Base-by-base conservation (phyloP, 2,329 filamentous ascomycete species). In the Endothia cerciana region DNA sequence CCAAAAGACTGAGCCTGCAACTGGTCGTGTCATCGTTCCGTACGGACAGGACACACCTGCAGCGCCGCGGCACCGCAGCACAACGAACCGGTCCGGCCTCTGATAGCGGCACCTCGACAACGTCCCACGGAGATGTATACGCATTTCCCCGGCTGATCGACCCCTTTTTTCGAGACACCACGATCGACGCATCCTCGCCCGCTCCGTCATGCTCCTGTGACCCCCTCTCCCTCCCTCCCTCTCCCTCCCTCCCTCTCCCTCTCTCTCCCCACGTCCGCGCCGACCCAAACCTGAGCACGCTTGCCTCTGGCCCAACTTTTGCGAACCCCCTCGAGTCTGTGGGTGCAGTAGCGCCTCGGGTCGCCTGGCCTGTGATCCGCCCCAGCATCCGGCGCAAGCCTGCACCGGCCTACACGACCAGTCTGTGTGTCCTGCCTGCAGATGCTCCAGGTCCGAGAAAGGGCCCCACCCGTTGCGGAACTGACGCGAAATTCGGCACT, bases 401-500 rank as follows among this genome's bases (percentile, higher is more conserved):
- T 51, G 33, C 33, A 36, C 33, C 33, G n/a, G n/a, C 33, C 6
- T 5, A 36, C 33, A 36, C 33, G 33, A 6, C 33, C 33, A 36
- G 33, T 36, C 33, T 10, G n/a, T 36, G 33, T 36, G 10, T 36
- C 33, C 33, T 36, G 33, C 33, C 47, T 5, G 22, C 47, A 28
- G 47, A 30, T 51, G 47, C 47, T 25, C 22, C 47, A 17, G 25
- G 17, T 22, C 47, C 13, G 22, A 51, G 47, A 51, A 30, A 51
- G 17, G 47, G 47, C 47, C 28, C 47, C 47, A 51, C 47, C 47
- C 47, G 25, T 25, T 51, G 47, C 47, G 28, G 47, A 51, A 51
- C 25, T 15, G 47, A 28, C 47, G 22, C 47, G 11, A 13, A 17
- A 8, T 15, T 22, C 47, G 47, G 25, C 47, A 10, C 47, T 13